These are phyloP conservation scores for Solanum piurae DNA, from an alignment of 257 asterid species.

Conservation along the genomic window DNA sequence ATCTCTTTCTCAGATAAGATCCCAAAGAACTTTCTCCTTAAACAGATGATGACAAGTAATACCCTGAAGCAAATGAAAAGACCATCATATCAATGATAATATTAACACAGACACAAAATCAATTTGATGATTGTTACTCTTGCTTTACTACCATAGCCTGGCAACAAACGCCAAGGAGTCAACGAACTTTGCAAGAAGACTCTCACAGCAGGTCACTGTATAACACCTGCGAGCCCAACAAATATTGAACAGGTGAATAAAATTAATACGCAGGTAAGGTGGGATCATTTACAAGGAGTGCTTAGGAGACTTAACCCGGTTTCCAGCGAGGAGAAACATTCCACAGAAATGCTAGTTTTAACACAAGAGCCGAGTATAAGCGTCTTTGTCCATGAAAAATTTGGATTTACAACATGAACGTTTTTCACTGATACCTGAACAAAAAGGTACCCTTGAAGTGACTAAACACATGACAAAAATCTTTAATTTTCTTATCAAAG, in stretches of 20 bases:
- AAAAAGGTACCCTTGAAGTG: conserved; percentile 8
- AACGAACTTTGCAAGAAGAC: conserved; percentile 55
- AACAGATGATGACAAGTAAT: conserved; percentile 51
- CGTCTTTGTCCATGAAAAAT: conserved; percentile 64
- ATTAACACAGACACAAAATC: not conserved
- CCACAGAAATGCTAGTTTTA: conserved; percentile 53
- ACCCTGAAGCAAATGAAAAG: conserved; percentile 47
- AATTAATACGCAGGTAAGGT: not conserved
- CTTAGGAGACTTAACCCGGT: conserved; percentile 42
- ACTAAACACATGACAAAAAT: not conserved
- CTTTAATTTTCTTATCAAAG: not conserved
- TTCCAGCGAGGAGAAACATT: conserved; percentile 76
- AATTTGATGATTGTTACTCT: not conserved
- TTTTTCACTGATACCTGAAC: conserved; percentile 63
- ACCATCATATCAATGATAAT: not conserved
- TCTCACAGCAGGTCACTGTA: conserved; percentile 32
- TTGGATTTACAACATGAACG: conserved; percentile 69
- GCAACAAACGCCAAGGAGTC: conserved; percentile 55
- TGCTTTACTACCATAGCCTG: conserved; percentile 60
- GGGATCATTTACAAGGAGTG: not conserved
- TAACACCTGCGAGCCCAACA: conserved; percentile 44
- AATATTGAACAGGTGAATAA: conserved; percentile 5
- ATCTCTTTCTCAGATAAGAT: conserved; percentile 57
- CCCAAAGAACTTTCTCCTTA: conserved; percentile 58
- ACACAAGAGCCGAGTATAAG: conserved; percentile 77